Conservation (phyloP, 2,329 filamentous ascomycete genomes). For the Diaporthe australafricana region DNA sequence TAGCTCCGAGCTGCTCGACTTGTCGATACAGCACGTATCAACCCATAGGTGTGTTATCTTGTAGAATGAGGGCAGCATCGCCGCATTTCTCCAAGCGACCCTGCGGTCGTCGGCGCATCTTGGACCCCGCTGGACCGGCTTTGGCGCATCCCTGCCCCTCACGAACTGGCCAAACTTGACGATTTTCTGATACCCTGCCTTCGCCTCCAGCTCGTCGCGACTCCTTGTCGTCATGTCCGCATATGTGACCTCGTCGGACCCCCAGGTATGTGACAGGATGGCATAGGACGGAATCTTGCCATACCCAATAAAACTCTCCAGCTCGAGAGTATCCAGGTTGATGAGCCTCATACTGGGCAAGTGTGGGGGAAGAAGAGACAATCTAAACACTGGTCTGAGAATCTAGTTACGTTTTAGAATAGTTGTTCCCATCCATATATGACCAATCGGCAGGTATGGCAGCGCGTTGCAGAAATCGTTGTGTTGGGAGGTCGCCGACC, state of each 20-base stretch:
- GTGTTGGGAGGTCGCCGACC: background rate
- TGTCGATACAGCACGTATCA: conserved; percentile 37
- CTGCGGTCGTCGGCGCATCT: background rate
- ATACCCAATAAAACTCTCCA: conserved; percentile 23
- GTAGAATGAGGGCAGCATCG: background rate
- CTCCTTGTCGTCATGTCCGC: background rate
- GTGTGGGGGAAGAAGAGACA: background rate
- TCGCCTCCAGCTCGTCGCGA: background rate
- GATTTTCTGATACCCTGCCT: conserved; percentile 18
- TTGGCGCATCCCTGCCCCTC: background rate
- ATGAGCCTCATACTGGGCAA: conserved; percentile 26
- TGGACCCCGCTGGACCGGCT: background rate
- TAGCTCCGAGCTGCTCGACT: conserved; percentile 29
- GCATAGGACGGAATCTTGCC: conserved; percentile 20
- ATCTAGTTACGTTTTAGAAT: background rate
- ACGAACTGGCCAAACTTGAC: conserved; percentile 21
- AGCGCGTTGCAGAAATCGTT: background rate
- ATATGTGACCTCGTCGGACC: conserved; percentile 17
- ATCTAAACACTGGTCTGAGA: background rate
- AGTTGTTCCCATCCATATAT: background rate
- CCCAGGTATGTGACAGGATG: conserved; percentile 28
- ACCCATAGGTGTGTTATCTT: conserved; percentile 28
- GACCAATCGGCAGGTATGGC: background rate
- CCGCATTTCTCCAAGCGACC: background rate
- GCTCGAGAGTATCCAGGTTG: conserved; percentile 17